Base-by-base conservation (phyloP, 192 early-diverging fungal species). In the Mortierella antarctica region DNA sequence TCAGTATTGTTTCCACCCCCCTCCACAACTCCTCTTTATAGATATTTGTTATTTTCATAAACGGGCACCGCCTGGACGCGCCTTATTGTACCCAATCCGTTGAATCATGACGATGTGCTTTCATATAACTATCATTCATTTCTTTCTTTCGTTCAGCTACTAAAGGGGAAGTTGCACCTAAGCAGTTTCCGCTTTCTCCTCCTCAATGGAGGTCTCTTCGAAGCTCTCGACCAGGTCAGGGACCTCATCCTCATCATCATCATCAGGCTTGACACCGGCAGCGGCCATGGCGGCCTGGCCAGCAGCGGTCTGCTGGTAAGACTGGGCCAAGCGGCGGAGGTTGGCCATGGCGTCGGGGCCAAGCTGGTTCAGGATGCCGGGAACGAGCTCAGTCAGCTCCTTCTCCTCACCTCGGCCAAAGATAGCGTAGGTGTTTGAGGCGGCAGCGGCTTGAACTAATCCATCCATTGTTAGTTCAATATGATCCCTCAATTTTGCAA, bases 351-450 rank as follows among this genome's bases (percentile, higher is more conserved):
- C 93, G 68, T 96, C 95, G 59, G 95, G 94, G 64, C 94, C 88
- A 50, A 95, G 83, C 76, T 95, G 93, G 84, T 85, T 89, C 79
- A 96, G 84, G 81, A 95, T 95, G 46, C 91, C 83, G 41, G 86
- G 88, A 45, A 87, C 71, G 68, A 96, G 90, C 81, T 96, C 93
- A 55, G 91, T 91, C 59, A 96, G 83, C 62, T 94, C 92, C 89
- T 95, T 95, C 48, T 86, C 88, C 73, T 93, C 84, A 55, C 89
- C 86, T 67, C 85, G 85, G 72, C 98, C 98, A 70, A 92, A 87
- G 87, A 99, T 93, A 53, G 95, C 93, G 84, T 96, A 96, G 80
- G 97, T 98, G 93, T 97, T 99, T 87, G 93, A 88, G 48, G 87
- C 78, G 70, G 90, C 83, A 72, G 94, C 90, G 62, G 96, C 92